Conservation (phyloP, 306 rosid species). For the Gastrolobium villosum region DNA sequence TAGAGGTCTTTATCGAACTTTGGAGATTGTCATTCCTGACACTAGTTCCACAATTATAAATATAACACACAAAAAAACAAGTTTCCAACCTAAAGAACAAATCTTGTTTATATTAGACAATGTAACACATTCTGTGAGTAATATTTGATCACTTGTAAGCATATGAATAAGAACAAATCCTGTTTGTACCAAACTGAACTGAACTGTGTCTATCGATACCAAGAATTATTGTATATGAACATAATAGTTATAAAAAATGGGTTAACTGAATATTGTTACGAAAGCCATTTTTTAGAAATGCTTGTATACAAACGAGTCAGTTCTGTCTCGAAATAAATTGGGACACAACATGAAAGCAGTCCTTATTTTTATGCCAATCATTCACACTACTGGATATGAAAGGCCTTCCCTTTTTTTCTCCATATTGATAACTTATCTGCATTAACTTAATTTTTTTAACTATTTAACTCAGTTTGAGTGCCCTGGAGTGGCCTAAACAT, state of each 20-base stretch:
- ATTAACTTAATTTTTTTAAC: no score
- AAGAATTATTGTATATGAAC: constrained; percentile 5
- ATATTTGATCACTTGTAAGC: no score
- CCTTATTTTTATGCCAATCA: neutral
- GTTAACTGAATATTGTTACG: neutral
- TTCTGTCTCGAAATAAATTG: constrained; percentile 16
- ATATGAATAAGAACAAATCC: no score
- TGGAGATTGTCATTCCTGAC: constrained; percentile 44
- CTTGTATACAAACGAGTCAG: neutral
- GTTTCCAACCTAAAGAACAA: constrained; percentile 62
- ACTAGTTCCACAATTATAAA: constrained; percentile 49
- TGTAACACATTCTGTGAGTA: constrained; percentile 49
- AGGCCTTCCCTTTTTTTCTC: neutral
- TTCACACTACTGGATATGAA: constrained; percentile 7
- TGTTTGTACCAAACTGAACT: no score
- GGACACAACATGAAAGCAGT: neutral
- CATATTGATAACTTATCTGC: no score
- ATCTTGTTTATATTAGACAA: constrained; percentile 53
- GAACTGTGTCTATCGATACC: no score
- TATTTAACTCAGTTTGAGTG: no score
- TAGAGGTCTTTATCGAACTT: no score
- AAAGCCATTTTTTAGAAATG: neutral
- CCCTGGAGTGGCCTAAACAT: no score
- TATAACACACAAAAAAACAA: constrained; percentile 47
- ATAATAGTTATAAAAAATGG: constrained; percentile 5